Percentiles rank a stretch among this genome's conserved stretches.
These are phyloP conservation scores for Ascochyta fabae DNA, from an alignment of 2,329 filamentous ascomycete genomes.

Conservation along the genomic window DNA sequence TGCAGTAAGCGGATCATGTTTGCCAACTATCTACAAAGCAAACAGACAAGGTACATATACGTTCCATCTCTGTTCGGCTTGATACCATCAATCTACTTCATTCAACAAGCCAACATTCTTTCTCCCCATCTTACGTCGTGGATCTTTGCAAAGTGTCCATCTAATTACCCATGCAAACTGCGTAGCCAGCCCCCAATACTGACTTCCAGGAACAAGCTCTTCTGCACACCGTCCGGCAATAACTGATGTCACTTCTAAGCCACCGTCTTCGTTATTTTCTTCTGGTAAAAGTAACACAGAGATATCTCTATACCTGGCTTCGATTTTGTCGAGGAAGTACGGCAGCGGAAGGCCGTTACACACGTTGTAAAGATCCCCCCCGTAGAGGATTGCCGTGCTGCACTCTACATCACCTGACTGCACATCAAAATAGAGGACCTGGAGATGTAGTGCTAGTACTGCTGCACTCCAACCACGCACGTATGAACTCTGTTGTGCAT, in stretches of 20 bases:
- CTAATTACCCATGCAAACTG: constrained; percentile 14
- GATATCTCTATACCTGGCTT: constrained; percentile 4
- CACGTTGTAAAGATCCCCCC: not conserved
- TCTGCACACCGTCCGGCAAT: not conserved
- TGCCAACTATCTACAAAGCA: too few species aligned
- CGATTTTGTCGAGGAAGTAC: constrained; percentile 1
- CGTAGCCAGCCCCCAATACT: not conserved
- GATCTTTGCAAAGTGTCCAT: not conserved
- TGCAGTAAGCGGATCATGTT: too few species aligned
- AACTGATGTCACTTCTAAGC: not conserved
- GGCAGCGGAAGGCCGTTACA: not conserved
- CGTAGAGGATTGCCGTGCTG: not conserved
- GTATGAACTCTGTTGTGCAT: not conserved
- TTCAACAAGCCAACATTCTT: not conserved
- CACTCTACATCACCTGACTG: not conserved
- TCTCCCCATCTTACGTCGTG: not conserved
- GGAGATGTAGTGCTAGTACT: not conserved
- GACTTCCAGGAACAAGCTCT: constrained; percentile 3
- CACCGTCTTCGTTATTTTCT: not conserved
- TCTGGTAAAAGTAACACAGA: not conserved
- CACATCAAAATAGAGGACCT: not conserved
- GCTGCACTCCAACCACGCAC: constrained; percentile 5
- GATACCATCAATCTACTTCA: not conserved
- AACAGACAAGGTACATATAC: too few species aligned
- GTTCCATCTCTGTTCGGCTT: too few species aligned